Percentiles rank a stretch among this genome's conserved stretches.
Conservation (phyloP, 352 stramenopile genomes). For the Globisporangium mamillatum region DNA sequence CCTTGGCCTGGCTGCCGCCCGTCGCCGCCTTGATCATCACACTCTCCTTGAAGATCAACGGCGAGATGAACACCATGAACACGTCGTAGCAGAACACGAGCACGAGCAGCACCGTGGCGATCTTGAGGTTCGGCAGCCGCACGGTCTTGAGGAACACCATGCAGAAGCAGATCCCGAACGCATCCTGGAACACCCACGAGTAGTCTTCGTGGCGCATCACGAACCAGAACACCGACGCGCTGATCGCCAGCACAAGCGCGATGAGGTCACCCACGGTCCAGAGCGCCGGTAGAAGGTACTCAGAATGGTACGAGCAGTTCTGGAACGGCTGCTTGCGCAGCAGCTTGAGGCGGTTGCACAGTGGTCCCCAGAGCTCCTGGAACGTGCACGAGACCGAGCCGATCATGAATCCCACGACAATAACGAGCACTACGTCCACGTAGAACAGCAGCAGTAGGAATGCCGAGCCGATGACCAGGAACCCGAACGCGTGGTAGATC, state of each 20-base stretch:
- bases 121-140: conserved; percentile 91
- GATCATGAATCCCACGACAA: conserved; percentile 70
- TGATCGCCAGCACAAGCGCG: conserved; percentile 55
- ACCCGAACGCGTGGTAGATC: conserved; percentile 84
- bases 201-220: conserved; percentile 75
- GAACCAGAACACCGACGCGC: conserved; percentile 58
- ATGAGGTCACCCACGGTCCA: conserved; percentile 88
- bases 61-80: conserved; percentile 96
- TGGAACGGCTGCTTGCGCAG: conserved; percentile 33
- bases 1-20: conserved; percentile 55
- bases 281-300: conserved; percentile 49
- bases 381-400: conserved; percentile 53
- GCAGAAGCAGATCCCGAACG: conserved; percentile 93
- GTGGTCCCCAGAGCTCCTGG: conserved; percentile 54
- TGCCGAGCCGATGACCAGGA: conserved; percentile 88
- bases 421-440: conserved; percentile 71
- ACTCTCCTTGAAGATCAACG: conserved; percentile 86
- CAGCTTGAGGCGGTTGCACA: conserved; percentile 44
- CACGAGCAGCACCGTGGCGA: conserved; percentile 89
- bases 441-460: conserved; percentile 93
- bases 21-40: conserved; percentile 96
- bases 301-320: conserved; percentile 42
- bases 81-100: conserved; percentile 96
- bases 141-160: conserved; percentile 91
- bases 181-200: conserved; percentile 91